These are phyloP conservation scores for Apiospora koreana DNA, from an alignment of 2,329 filamentous ascomycete species.

Conservation along the genomic window DNA sequence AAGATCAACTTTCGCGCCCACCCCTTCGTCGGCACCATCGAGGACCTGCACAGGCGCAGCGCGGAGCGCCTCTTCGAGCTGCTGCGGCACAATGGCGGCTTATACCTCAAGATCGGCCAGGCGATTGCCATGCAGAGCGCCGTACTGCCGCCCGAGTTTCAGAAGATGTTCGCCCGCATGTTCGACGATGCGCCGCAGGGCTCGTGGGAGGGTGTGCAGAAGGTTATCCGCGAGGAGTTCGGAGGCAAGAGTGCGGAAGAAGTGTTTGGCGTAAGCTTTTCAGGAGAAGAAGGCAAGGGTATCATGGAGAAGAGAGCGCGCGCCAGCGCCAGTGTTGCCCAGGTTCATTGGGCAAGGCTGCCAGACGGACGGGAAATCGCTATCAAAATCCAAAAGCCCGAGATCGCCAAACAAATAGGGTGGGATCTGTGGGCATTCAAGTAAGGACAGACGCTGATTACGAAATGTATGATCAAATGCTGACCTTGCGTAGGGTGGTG, in stretches of 20 bases:
- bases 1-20: constrained; percentile 91
- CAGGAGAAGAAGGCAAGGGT: constrained; percentile 67
- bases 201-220: constrained; percentile 80
- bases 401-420: constrained; percentile 86
- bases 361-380: constrained; percentile 88
- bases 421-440: constrained; percentile 98
- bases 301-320: constrained; percentile 62
- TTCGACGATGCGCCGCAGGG: constrained; percentile 98
- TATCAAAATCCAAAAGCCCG: constrained; percentile 93
- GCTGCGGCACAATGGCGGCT: constrained; percentile 81
- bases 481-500: constrained; percentile 60
- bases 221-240: constrained; percentile 86
- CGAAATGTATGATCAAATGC: constrained; percentile 12
- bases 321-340: constrained; percentile 88
- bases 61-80: constrained; percentile 82
- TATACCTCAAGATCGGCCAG: constrained; percentile 98
- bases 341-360: constrained; percentile 92
- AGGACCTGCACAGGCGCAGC: constrained; percentile 79
- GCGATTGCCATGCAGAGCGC: constrained; percentile 98
- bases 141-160: constrained; percentile 89
- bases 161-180: constrained; percentile 94
- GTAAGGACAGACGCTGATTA: constrained; percentile 41
- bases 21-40: constrained; percentile 72
- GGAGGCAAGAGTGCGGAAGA: constrained; percentile 81
- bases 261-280: constrained; percentile 88